Base-by-base conservation (phyloP, 805 yeast genomes). In the Hanseniaspora mollemarum region DNA sequence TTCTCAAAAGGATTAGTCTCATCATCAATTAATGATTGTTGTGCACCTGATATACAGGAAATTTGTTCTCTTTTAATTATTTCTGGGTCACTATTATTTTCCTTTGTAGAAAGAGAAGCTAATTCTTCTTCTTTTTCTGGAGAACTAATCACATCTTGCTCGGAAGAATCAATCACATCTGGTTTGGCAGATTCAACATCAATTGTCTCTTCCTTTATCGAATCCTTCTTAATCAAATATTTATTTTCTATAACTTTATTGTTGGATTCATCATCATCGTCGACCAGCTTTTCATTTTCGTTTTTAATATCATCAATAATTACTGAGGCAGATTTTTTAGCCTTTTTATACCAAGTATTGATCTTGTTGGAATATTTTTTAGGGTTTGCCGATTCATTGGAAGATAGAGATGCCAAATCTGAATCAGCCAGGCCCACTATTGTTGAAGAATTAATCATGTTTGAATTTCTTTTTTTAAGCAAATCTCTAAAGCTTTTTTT, bases 271-370 rank as follows among this genome's bases (percentile, higher is more conserved):
- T 54, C 52, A 2, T 61, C 60, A 19, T 54, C 54, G 16, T 62
- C 64, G 37, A 6, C 18, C 31, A n/a, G 24, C 4, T 29, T 29
- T 15, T 40, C 45, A 4, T 39, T 40, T 3, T 33, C 4, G 13
- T 40, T 24, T 33, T 33, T 26, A 19, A 39, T 32, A 13, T 48
- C 43, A 26, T 41, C 35, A 24, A 48, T 48, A 25, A 48, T 41
- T 9, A 38, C 29, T 8, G 45, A 40, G 1, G 53, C 53, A 13
- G 44, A 43, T 21, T 57, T 60, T 21, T 69, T 74, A 51, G 74
- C 74, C 32, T 71, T 77, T 49, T 71, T 72, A 57, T 83, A 83
- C 86, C 90, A 81, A 54, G 75, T 79, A 1, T 83, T 84, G 7
- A 83, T 62, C 57, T 77, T 82, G 53, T 71, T 74, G 43, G 74